phyloP scores from a whole-genome alignment of 768 basidiomycete genomes.

The Wakefieldia striispora region DNA sequence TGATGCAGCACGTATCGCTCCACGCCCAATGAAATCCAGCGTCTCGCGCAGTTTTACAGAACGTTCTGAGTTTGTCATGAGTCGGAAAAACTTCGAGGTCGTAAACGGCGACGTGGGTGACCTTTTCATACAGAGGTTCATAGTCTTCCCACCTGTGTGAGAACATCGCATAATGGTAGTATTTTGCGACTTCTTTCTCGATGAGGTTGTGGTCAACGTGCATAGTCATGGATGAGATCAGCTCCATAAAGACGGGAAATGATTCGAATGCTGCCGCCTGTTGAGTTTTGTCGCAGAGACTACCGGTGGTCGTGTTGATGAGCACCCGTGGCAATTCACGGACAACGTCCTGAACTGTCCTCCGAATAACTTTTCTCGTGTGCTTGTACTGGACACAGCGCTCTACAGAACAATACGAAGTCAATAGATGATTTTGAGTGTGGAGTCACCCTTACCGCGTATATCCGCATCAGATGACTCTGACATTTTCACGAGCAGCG shows the following conservation, averaged over 20 bases:
- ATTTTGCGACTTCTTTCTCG: neutral
- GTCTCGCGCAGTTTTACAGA: too few species aligned
- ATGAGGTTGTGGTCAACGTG: neutral
- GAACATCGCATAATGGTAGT: slow-evolving; percentile 1
- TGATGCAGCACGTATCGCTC: slow-evolving; percentile 6
- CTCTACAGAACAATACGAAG: neutral
- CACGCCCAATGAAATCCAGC: too few species aligned
- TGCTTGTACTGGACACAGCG: neutral
- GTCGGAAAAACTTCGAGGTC: neutral
- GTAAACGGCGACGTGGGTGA: neutral
- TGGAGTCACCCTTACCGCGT: neutral
- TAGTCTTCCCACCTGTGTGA: neutral
- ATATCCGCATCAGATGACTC: neutral
- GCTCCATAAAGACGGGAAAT: neutral
- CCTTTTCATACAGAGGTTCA: slow-evolving; percentile 1
- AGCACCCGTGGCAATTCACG: neutral
- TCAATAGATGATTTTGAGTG: neutral
- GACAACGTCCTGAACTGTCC: neutral
- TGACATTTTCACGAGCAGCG: neutral
- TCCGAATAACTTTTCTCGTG: neutral
- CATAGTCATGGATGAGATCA: neutral
- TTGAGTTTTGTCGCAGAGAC: neutral
- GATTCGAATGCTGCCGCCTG: too few species aligned
- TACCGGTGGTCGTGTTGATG: slow-evolving; percentile 1
- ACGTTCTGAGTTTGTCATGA: too few species aligned